Percentiles rank a stretch among this genome's conserved stretches.
These are phyloP conservation scores for Tolypocladium capitatum DNA, from an alignment of 2,329 filamentous ascomycete genomes.

Conservation along the genomic window DNA sequence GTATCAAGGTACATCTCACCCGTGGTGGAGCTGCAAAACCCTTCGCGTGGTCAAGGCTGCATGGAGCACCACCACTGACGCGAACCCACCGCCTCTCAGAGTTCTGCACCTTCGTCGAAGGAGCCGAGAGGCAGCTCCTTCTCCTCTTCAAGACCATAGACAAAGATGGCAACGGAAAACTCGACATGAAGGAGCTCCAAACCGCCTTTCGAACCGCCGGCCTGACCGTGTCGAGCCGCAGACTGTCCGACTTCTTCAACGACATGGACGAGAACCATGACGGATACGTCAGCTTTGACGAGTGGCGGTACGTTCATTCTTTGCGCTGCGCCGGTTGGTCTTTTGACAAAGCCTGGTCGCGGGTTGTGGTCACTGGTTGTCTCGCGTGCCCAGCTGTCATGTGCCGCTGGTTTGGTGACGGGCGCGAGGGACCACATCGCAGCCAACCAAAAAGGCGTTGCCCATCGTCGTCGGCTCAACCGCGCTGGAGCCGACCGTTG, in stretches of 20 bases:
- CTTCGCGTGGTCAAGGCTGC: neutral
- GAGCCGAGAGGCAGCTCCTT: conserved; percentile 73
- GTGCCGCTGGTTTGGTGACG: conserved; percentile 6
- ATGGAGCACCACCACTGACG: conserved; percentile 1
- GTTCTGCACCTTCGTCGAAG: conserved; percentile 77
- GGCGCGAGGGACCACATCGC: neutral
- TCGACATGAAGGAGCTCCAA: conserved; percentile 76
- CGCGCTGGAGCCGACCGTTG: neutral
- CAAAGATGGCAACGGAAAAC: conserved; percentile 66
- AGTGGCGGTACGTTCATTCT: conserved; percentile 70
- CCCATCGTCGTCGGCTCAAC: neutral
- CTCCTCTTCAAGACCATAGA: conserved; percentile 79
- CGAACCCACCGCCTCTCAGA: conserved; percentile 37
- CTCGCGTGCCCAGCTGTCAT: conserved; percentile 7
- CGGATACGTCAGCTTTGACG: conserved; percentile 76
- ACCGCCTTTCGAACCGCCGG: conserved; percentile 67
- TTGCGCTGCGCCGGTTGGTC: neutral
- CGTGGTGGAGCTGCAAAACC: neutral
- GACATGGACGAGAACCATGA: conserved; percentile 86
- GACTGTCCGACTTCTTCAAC: conserved; percentile 73
- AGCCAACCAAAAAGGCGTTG: neutral
- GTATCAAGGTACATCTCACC: conserved; percentile 56
- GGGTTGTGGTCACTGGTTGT: conserved; percentile 3
- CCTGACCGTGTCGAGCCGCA: conserved; percentile 61
- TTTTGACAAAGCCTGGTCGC: neutral